Base-by-base conservation (phyloP, 129 eudicot genomes). In the Pulicaria dysenterica region DNA sequence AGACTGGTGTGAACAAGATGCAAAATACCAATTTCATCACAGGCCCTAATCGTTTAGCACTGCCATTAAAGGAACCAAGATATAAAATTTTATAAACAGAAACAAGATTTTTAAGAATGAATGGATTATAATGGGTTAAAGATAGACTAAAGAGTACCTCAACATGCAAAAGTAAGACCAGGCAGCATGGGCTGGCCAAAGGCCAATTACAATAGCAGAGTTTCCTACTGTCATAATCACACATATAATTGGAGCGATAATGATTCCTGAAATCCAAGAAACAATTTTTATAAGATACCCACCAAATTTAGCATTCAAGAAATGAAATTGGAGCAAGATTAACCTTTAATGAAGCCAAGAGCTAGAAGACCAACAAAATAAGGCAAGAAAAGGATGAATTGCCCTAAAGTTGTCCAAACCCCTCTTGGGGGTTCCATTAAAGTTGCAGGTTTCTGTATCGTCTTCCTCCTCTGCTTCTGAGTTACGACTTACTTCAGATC, bases 281-380 rank as follows among this genome's bases (percentile, higher is more conserved):
- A 8, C 39, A 72, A 31, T 62, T 55, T 51, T 56, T 62, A 63
- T 34, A 62, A 53, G 41, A 74, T 39, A 13, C 62, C 40, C 50
- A 63, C 13, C 37, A 58, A 6, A 38, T 7, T 40, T 34, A 66
- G 39, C 66, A 44, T 34, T 45, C 13, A 45, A 67, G 42, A 58
- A 43, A 41, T 76, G 68, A 24, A 24, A 24, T 7, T 24, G 61
- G 3, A 56, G 61, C 61, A 38, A 38, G 8, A 38, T 79, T 51
- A 31, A 93, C 98, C 98, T 90, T 94, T 94, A 75, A 88, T 63
- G 68, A 85, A 60, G 67, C 98, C 98, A 74, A 94, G 92, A 84
- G 80, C 47, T 13, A 94, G 91, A 82, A 94, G 93, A 64, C 86
- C 98, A 82, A 81, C 73, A 77, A 94, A 94, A 72, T 73, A 88